Evolutionary conservation across 2,329 filamentous ascomycete genomes (phyloP).

Genomic region (Nothopassalora personata): DNA sequence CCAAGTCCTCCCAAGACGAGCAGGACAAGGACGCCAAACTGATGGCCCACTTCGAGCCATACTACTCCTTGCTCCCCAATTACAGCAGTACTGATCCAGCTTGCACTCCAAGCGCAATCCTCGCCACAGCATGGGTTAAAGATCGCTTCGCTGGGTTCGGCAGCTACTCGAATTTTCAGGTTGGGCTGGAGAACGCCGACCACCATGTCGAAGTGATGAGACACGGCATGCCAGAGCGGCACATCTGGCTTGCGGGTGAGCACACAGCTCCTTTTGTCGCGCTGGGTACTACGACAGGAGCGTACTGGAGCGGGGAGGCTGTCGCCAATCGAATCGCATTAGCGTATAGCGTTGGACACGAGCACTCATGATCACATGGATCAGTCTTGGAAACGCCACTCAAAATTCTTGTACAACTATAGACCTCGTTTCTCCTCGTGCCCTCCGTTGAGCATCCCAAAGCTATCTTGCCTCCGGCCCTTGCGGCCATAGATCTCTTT

Average conservation of each 20-base stretch:
- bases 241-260: slow-evolving; percentile 83
- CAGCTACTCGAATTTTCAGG: slow-evolving; percentile 80
- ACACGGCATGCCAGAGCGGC: slow-evolving; percentile 53
- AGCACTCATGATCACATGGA: background rate
- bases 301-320: slow-evolving; percentile 84
- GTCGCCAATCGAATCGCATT: slow-evolving; percentile 62
- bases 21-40: slow-evolving; percentile 52
- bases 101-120: slow-evolving; percentile 58
- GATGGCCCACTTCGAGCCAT: slow-evolving; percentile 66
- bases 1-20: slow-evolving; percentile 31
- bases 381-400: background rate
- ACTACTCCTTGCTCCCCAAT: slow-evolving; percentile 68
- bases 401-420: slow-evolving; percentile 3
- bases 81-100: slow-evolving; percentile 51
- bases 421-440: slow-evolving; percentile 17
- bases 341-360: slow-evolving; percentile 41
- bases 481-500: slow-evolving; percentile 35
- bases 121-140: slow-evolving; percentile 71
- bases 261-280: slow-evolving; percentile 88
- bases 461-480: slow-evolving; percentile 14
- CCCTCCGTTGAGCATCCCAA: slow-evolving; percentile 21
- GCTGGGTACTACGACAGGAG: slow-evolving; percentile 80
- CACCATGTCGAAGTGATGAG: slow-evolving; percentile 61
- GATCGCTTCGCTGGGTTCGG: slow-evolving; percentile 78
- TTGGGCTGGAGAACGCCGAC: slow-evolving; percentile 65